Base-by-base conservation (phyloP, 2,329 filamentous ascomycete genomes). In the Dichotomopilus funicola region DNA sequence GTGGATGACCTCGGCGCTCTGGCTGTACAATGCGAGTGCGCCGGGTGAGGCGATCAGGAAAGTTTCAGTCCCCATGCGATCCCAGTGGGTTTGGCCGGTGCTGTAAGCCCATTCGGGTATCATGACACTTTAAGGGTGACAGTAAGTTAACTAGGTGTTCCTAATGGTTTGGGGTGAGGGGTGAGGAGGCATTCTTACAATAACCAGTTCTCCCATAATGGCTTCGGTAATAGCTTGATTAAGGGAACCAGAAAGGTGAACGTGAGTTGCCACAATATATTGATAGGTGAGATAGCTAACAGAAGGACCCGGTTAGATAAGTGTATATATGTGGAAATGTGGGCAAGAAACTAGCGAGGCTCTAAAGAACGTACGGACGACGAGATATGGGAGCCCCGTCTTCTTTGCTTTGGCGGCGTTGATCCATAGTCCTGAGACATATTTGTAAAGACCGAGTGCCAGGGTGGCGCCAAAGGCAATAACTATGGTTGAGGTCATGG, bases 1-100 rank as follows among this genome's bases (percentile, higher is more conserved):
- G 55, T 76, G 76, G 54, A 88, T 81, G 13, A 78, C 80, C 57
- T 86, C 83, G 12, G 87, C 79, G 67, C 85, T 82, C 43, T 81
- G 78, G 5, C 82, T 81, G 61, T 77, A 79, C 38, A 87, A 62
- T 13, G 76, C 66, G 12, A 83, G 72, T 37, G 66, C 68, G 6
- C 73, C 72, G 0, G 86, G 83, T 0, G 82, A 78, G 6, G 85
- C 85, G n/a, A 83, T 63, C 6, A 90, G 62, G 63, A 89, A 85
- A 10, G 79, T 75, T 61, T 90, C 85, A 12, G 44, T 47, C 44
- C 82, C 84, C 8, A 82, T 65, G 12, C 76, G 73, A 34, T 78
- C 72, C 64, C 85, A 90, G 12, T 80, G 74, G 19, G 76, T 73
- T 62, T 84, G 79, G 34, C 79, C 76, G 10, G 75, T 67, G n/a